phyloP scores from a whole-genome alignment of 2,329 filamentous ascomycete species.

The Clonostachys solani region DNA sequence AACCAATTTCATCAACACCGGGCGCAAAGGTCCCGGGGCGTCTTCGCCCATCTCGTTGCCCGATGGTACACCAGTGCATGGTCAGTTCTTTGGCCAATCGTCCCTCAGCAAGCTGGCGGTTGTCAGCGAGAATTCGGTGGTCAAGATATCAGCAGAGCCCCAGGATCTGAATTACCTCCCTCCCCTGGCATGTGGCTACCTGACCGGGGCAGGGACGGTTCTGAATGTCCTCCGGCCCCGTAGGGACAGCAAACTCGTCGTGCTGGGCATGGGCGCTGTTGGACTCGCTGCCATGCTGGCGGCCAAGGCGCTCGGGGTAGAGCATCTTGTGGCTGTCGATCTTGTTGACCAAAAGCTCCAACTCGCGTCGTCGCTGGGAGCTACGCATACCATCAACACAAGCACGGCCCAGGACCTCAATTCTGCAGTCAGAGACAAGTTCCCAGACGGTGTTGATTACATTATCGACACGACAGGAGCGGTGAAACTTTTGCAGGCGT shows the following conservation, averaged over 20 bases:
- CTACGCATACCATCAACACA: slow-evolving; percentile 22
- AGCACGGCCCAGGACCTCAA: slow-evolving; percentile 10
- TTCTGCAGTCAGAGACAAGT: slow-evolving; percentile 11
- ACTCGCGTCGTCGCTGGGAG: slow-evolving; percentile 21
- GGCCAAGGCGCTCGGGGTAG: slow-evolving; percentile 15
- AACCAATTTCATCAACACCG: slow-evolving; percentile 14
- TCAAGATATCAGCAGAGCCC: slow-evolving; percentile 13
- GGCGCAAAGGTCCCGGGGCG: slow-evolving; percentile 4
- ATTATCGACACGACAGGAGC: slow-evolving; percentile 19
- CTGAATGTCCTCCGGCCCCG: slow-evolving; percentile 19
- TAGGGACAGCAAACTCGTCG: slow-evolving; percentile 15
- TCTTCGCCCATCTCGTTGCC: slow-evolving; percentile 12
- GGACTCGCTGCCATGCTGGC: slow-evolving; percentile 27
- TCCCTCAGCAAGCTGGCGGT: slow-evolving; percentile 22
- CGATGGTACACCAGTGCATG: slow-evolving; percentile 6
- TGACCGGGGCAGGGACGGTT: slow-evolving; percentile 27
- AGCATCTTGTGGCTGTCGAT: slow-evolving; percentile 21
- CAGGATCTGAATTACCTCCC: slow-evolving; percentile 17
- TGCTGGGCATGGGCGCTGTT: slow-evolving; percentile 27
- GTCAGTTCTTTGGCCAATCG: slow-evolving; percentile 27
- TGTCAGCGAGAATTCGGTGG: slow-evolving; percentile 17
- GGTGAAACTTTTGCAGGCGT: slow-evolving; percentile 7
- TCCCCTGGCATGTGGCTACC: slow-evolving; percentile 24
- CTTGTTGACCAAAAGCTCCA: slow-evolving; percentile 16
- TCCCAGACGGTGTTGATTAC: slow-evolving; percentile 14